Conservation (phyloP, 2,329 filamentous ascomycete species). For the Diaporthe humulicola region DNA sequence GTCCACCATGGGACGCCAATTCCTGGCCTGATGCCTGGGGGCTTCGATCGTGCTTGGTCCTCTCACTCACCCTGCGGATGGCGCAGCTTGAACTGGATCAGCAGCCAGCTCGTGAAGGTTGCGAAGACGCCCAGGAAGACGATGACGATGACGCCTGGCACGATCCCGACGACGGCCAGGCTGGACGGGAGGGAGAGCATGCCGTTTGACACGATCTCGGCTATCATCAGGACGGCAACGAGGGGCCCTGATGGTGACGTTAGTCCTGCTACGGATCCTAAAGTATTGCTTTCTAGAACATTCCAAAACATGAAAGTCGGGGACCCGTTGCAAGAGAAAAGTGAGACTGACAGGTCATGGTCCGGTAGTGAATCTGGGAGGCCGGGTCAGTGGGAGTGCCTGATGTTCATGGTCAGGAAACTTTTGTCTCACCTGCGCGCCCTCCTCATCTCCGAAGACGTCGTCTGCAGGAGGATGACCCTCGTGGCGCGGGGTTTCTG, state of each 20-base stretch:
- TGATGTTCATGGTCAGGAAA: neutral
- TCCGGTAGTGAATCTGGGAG: slow-evolving; percentile 64
- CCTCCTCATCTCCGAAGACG: slow-evolving; percentile 35
- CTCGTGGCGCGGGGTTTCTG: neutral
- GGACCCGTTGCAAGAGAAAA: too few species aligned
- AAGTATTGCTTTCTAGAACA: too few species aligned
- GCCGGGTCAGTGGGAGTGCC: neutral
- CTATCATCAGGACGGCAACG: slow-evolving; percentile 67
- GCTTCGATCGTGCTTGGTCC: slow-evolving; percentile 21
- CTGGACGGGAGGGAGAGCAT: slow-evolving; percentile 67
- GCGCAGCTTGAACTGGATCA: slow-evolving; percentile 65
- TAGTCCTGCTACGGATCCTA: too few species aligned
- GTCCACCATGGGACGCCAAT: neutral
- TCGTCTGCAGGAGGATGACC: slow-evolving; percentile 11
- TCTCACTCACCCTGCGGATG: slow-evolving; percentile 61
- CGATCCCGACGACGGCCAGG: slow-evolving; percentile 64
- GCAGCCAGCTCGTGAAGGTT: slow-evolving; percentile 62
- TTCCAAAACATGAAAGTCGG: too few species aligned
- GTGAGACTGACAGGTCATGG: slow-evolving; percentile 64
- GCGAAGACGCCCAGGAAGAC: slow-evolving; percentile 64
- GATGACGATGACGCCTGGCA: slow-evolving; percentile 65
- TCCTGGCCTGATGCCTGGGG: neutral
- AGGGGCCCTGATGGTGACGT: too few species aligned
- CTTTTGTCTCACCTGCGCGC: slow-evolving; percentile 19
- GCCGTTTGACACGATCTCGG: slow-evolving; percentile 67